These are phyloP conservation scores for Setaria viridis DNA, from an alignment of 202 grass and related monocot species.

Conservation along the genomic window DNA sequence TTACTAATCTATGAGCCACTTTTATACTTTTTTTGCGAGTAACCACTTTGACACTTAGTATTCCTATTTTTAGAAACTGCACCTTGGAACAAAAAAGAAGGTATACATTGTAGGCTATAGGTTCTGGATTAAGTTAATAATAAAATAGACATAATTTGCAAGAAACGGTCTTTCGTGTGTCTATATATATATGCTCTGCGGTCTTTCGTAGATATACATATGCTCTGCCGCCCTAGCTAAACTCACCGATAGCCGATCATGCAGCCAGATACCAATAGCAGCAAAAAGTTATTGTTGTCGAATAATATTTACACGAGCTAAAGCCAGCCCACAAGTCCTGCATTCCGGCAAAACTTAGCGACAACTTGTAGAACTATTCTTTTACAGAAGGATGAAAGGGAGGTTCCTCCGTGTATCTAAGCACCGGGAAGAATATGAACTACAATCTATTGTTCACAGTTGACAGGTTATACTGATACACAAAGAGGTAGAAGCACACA, in stretches of 20 bases:
- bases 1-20: not conserved
- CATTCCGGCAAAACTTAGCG: not conserved
- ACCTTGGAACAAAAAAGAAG: not conserved
- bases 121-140: too few species aligned
- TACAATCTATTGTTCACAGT: conserved; percentile 41
- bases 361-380: conserved; percentile 22
- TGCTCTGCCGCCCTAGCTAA: not conserved
- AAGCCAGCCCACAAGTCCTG: conserved; percentile 21
- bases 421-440: not conserved
- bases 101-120: too few species aligned
- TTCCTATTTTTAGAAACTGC: not conserved
- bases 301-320: conserved; percentile 37
- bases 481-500: conserved; percentile 38
- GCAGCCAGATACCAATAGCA: not conserved
- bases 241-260: not conserved
- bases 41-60: not conserved
- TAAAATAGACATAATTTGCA: too few species aligned
- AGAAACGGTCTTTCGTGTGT: too few species aligned
- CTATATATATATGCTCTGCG: too few species aligned
- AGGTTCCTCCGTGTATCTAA: conserved; percentile 27
- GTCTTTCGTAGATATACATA: too few species aligned
- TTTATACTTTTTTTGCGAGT: too few species aligned
- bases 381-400: conserved; percentile 28
- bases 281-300: not conserved
- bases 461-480: conserved; percentile 43